Evolutionary conservation across 306 rosid species (phyloP).

Genomic region (Ormosia semicastrata): DNA sequence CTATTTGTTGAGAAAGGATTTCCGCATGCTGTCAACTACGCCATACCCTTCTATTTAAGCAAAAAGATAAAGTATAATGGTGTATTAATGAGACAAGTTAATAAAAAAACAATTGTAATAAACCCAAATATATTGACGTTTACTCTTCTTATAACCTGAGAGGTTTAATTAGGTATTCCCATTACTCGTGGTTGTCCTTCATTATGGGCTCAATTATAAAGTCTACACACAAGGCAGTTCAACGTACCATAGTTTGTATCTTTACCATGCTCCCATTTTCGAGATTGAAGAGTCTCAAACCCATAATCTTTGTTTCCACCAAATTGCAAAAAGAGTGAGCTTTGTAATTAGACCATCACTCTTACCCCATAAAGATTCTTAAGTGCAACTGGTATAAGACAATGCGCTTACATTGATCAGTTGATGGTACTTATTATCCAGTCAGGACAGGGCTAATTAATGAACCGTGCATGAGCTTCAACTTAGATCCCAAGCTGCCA

Average conservation of each 20-base stretch:
- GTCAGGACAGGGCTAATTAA: constrained; percentile 32
- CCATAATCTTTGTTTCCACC: neutral
- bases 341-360: too few species aligned
- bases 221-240: neutral
- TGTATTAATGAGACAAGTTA: neutral
- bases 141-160: neutral
- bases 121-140: neutral
- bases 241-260: neutral
- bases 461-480: constrained; percentile 32
- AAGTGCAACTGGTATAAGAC: constrained; percentile 31
- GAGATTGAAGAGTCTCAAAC: neutral
- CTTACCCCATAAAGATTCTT: constrained; percentile 25
- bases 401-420: constrained; percentile 17
- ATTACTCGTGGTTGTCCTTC: neutral
- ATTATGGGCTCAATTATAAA: neutral
- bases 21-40: neutral
- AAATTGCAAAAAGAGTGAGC: too few species aligned
- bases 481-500: constrained; percentile 7
- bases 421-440: constrained; percentile 26
- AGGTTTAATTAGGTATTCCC: neutral
- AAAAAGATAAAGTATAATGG: neutral
- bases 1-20: neutral
- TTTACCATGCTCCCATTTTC: neutral
- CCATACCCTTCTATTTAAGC: neutral
- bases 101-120: neutral